Base-by-base conservation (phyloP, 2,329 filamentous ascomycete genomes). In the Fusarium chuoi region DNA sequence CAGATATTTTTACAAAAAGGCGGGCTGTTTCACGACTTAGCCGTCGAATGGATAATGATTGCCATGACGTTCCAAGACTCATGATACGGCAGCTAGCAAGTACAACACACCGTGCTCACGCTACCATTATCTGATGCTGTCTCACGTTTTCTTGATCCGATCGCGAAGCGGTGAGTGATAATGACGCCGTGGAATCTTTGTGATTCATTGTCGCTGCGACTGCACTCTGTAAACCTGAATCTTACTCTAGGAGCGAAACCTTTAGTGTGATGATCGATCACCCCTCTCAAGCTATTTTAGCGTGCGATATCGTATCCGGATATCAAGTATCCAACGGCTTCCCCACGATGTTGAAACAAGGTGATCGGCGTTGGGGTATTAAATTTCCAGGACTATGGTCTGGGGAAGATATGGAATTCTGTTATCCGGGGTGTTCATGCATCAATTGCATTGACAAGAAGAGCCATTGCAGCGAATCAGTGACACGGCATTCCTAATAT, bases 91-190 rank as follows among this genome's bases (percentile, higher is more conserved):
- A 35, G 30, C 12, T 6, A 18, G 22, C 5, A 33, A 9, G 22
- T 18, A 7, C 17, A 9, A 18, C 15, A 3, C 28, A 10, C 11
- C 15, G 4, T 14, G 28, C 7, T 33, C 28, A 13, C 3, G 8
- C n/a, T 18, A 7, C 15, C 1, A 4, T 46, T 28, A 14, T 15
- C 4, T 3, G 5, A 49, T 24, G 11, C 15, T 3, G 3, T 13
- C 5, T 18, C 11, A 7, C 28, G 1, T 10, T 14, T 10, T 2
- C 3, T 14, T 33, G 8, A 24, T 38, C 24, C 7, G 4, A 3
- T n/a, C 7, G 13, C 14, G 3, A 28, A 17, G 6, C 24, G 28
- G 20, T 13, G 7, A 7, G 13, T 22, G 2, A 0, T 4, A 6
- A 7, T 52, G 3, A n/a, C 5, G 3, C 24, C 3, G 10, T 3